These are phyloP conservation scores for Mycena rebaudengoi DNA, from an alignment of 768 basidiomycete genomes.

Conservation along the genomic window DNA sequence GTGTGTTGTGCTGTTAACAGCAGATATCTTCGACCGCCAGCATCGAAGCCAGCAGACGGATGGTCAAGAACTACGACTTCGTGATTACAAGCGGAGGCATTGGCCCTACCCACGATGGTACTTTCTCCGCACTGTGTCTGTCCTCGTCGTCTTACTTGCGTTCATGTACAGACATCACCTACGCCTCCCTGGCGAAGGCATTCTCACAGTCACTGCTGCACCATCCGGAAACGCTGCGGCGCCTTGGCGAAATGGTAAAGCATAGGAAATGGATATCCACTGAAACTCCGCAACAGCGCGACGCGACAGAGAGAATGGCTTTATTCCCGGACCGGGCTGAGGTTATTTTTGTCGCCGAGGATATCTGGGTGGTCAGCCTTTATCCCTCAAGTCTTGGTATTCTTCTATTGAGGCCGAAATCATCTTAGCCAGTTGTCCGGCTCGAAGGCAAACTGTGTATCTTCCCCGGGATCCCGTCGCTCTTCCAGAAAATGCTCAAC, in stretches of 20 bases:
- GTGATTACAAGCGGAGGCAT: slow-evolving; percentile 93
- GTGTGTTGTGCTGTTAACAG: neutral
- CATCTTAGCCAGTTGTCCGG: slow-evolving; percentile 81
- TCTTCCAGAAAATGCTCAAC: slow-evolving; percentile 86
- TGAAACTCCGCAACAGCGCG: slow-evolving; percentile 78
- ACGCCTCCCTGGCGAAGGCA: slow-evolving; percentile 85
- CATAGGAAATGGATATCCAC: slow-evolving; percentile 62
- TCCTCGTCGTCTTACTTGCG: neutral
- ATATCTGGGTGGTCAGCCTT: slow-evolving; percentile 91
- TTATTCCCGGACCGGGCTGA: slow-evolving; percentile 85
- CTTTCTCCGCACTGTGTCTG: slow-evolving; percentile 25
- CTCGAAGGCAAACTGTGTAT: slow-evolving; percentile 88
- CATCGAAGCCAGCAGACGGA: slow-evolving; percentile 83
- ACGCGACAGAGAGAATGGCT: slow-evolving; percentile 89
- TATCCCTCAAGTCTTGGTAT: slow-evolving; percentile 17
- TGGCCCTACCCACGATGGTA: slow-evolving; percentile 90
- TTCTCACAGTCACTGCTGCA: slow-evolving; percentile 78
- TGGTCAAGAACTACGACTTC: slow-evolving; percentile 86
- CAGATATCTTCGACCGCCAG: slow-evolving; percentile 46
- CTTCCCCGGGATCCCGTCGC: slow-evolving; percentile 88
- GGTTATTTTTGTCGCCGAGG: slow-evolving; percentile 78
- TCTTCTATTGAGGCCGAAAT: neutral
- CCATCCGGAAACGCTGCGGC: slow-evolving; percentile 77
- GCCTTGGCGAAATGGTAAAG: slow-evolving; percentile 72
- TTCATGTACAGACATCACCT: slow-evolving; percentile 80